Evolutionary conservation across 139 green algal genomes (phyloP), one percentile per base, ranked within the genome.

Genomic region (Monoraphidium neglectum): DNA sequence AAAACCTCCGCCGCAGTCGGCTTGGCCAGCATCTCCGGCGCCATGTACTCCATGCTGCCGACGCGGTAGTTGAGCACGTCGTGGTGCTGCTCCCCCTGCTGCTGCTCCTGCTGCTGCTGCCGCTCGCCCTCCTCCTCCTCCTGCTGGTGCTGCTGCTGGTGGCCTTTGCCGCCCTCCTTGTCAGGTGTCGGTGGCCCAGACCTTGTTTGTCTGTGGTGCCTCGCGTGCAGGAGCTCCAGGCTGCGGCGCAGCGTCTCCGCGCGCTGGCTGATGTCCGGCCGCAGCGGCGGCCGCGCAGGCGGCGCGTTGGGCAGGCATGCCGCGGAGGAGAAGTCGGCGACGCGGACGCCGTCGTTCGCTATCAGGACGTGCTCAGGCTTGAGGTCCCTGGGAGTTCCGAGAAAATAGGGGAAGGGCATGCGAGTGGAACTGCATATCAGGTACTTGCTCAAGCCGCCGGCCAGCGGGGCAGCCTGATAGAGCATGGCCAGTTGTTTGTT

Each of bases 341-440:
- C 49, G 53, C 76, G 79, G 13, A 84, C 33, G 4, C 5, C n/a
- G 35, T 56, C 67, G 30, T 84, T 65, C 1, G 60, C 18, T 24
- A 82, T 78, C 82, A 92, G 63, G 30, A 90, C 53, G 69, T 92
- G 87, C 74, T 90, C 88, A 1, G 87, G 88, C 78, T 90, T 88
- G 60, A 92, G 57, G 77, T 92, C 21, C 43, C 35, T 53, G 36
- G 5, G 13, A 46, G 23, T 10, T 32, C 13, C 8, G 23, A 12
- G 10, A 18, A 5, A 46, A 46, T 12, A 12, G 10, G 33, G 63
- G 63, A 47, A 10, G 24, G 21, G 33, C 12, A 21, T 43, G 32
- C 10, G 36, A 38, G 13, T 18, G n/a, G 15, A 68, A 15, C n/a
- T 23, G 61, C 26, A 68, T 21, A 32, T 43, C 21, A 32, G 16